These are phyloP conservation scores for Golubevia pallescens DNA, from an alignment of 1,284 basidiomycete species.

Conservation along the genomic window DNA sequence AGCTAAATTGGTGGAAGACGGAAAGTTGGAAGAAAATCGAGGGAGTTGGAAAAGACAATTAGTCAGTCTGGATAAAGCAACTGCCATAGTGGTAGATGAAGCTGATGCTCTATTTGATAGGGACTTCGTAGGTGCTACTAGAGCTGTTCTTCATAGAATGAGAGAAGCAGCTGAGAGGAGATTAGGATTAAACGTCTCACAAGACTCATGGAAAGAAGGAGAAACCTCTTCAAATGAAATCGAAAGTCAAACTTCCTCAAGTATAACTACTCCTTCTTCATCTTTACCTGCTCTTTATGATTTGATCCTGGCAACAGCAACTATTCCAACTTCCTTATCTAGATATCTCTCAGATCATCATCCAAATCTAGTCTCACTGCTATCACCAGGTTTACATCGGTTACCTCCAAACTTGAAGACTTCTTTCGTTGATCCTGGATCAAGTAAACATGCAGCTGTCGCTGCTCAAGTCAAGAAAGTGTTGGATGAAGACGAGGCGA, in stretches of 20 bases:
- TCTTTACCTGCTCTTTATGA: slow-evolving; percentile 66
- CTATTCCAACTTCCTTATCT: slow-evolving; percentile 78
- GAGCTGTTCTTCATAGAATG: slow-evolving; percentile 5
- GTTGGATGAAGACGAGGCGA: slow-evolving; percentile 74
- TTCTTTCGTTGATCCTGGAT: slow-evolving; percentile 75
- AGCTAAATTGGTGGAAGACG: slow-evolving; percentile 5
- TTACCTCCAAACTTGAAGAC: slow-evolving; percentile 75
- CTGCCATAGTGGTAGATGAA: slow-evolving; percentile 87
- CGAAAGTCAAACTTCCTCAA: slow-evolving; percentile 79
- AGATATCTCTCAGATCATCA: slow-evolving; percentile 72
- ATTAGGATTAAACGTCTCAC: slow-evolving; percentile 5
- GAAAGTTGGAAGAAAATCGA: slow-evolving; percentile 68
- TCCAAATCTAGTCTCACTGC: slow-evolving; percentile 72
- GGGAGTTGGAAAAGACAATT: slow-evolving; percentile 13
- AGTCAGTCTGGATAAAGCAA: slow-evolving; percentile 70
- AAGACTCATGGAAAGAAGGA: background rate
- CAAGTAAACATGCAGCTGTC: slow-evolving; percentile 77
- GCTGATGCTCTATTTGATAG: slow-evolving; percentile 85
- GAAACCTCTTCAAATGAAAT: background rate
- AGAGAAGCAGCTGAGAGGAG: slow-evolving; percentile 8
- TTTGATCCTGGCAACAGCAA: slow-evolving; percentile 81
- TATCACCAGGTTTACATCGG: slow-evolving; percentile 78
- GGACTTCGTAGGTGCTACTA: slow-evolving; percentile 29
- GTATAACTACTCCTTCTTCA: slow-evolving; percentile 73
- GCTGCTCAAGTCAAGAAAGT: slow-evolving; percentile 75